A percentile compares a stretch with the other conserved stretches of the same genome.
Evolutionary conservation across 2,329 filamentous ascomycete genomes (phyloP).

Genomic region (Escovopsis weberi): DNA sequence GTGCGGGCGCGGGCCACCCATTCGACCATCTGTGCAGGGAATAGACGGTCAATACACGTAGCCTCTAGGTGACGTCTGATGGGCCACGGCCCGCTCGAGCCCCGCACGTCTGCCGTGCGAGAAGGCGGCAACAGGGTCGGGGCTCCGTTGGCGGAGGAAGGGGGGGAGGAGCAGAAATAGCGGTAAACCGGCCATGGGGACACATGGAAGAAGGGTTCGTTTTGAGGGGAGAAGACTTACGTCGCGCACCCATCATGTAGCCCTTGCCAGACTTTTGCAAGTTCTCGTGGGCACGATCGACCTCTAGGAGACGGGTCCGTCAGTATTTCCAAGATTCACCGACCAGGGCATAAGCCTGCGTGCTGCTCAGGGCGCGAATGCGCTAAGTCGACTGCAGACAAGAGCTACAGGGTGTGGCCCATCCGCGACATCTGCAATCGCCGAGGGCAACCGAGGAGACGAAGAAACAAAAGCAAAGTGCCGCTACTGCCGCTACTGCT

Average conservation of each 20-base stretch:
- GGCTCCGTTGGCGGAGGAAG: background rate
- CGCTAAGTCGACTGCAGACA: background rate
- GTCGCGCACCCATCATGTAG: slow-evolving; percentile 58
- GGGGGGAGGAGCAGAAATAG: background rate
- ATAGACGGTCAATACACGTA: slow-evolving; percentile 2
- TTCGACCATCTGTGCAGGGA: slow-evolving; percentile 48
- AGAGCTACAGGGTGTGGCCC: background rate
- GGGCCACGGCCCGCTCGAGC: slow-evolving; percentile 1
- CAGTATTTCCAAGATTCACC: background rate
- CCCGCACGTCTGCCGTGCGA: background rate
- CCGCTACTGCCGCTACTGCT: no score
- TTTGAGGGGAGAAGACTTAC: slow-evolving; percentile 48
- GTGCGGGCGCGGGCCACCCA: slow-evolving; percentile 60
- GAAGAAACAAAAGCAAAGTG: no score
- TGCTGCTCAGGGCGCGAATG: no score
- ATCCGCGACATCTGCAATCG: no score
- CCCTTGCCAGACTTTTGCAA: slow-evolving; percentile 93
- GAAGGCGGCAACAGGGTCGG: no score
- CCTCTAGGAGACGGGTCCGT: slow-evolving; percentile 44
- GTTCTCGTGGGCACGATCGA: slow-evolving; percentile 91
- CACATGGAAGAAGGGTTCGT: slow-evolving; percentile 6
- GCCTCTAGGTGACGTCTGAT: background rate
- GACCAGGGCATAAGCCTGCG: no score
- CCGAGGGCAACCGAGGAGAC: no score
- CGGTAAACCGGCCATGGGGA: background rate